phyloP scores from a whole-genome alignment of 139 green algal genomes.

The Tetradesmus obliquus region DNA sequence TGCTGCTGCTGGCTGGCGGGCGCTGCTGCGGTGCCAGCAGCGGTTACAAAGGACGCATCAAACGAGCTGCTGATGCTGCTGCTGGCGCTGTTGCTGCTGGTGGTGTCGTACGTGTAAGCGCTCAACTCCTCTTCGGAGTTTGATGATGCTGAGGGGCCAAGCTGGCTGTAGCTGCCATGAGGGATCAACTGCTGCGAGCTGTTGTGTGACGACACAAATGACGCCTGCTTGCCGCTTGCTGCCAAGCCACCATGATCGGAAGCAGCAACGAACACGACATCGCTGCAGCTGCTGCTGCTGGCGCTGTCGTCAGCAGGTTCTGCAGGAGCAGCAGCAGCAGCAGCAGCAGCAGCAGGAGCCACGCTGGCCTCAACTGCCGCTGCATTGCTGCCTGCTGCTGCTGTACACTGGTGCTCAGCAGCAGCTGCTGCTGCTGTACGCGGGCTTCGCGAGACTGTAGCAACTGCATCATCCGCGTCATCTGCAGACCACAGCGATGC shows the following conservation, averaged over 20 bases:
- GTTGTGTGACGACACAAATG: not conserved
- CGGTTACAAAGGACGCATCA: not conserved
- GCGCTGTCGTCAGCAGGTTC: not conserved
- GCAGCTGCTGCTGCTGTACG: not conserved
- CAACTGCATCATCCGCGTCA: not conserved
- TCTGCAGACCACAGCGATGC: not conserved
- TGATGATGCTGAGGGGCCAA: not conserved
- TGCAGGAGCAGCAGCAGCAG: not conserved
- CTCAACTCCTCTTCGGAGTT: conserved; percentile 20
- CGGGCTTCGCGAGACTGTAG: not conserved
- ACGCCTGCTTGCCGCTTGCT: not conserved
- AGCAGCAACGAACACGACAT: not conserved
- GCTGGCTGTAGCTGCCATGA: not conserved
- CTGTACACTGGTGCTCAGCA: not conserved
- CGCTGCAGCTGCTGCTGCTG: not conserved
- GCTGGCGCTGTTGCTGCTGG: not conserved
- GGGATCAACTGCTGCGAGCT: not conserved
- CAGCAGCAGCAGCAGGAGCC: not conserved
- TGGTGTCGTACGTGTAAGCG: conserved; percentile 3
- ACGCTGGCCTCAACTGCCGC: not conserved
- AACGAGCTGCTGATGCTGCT: not conserved
- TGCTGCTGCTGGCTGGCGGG: not conserved
- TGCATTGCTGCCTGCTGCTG: not conserved
- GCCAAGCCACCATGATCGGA: not conserved
- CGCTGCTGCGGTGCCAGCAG: not conserved